Percentiles rank a stretch among this genome's conserved stretches.
Evolutionary conservation across 257 asterid species (phyloP).

Genomic region (Solanum pimpinellifolium): DNA sequence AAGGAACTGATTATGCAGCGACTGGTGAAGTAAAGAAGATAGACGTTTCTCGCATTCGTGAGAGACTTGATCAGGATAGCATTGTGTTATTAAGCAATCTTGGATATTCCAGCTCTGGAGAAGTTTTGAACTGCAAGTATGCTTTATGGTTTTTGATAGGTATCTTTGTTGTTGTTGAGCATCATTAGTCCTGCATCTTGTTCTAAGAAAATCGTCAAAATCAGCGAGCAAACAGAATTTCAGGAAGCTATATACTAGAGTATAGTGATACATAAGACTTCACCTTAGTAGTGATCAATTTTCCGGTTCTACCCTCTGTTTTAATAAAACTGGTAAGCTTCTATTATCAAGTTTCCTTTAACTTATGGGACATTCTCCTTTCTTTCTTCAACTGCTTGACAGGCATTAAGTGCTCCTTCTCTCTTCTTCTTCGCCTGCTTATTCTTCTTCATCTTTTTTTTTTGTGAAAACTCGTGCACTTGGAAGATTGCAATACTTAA

Average conservation of each 20-base stretch:
- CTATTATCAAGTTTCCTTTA: not conserved
- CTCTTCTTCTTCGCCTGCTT: not conserved
- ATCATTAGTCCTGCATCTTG: not conserved
- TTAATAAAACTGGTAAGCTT: not conserved
- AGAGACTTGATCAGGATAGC: constrained; percentile 64
- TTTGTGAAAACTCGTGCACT: not conserved
- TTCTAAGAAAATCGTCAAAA: not conserved
- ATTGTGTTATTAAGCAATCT: constrained; percentile 73
- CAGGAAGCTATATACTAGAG: not conserved
- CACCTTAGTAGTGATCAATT: not conserved
- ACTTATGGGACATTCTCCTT: not conserved
- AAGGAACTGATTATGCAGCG: constrained; percentile 49
- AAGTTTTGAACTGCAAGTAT: constrained; percentile 93
- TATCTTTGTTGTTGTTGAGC: constrained; percentile 35
- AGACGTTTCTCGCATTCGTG: constrained; percentile 53
- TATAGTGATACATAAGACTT: not conserved
- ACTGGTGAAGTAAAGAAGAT: constrained; percentile 77
- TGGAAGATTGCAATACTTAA: not conserved
- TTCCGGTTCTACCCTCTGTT: not conserved
- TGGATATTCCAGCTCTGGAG: constrained; percentile 95
- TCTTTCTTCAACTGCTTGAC: not conserved
- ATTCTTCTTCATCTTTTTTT: not conserved
- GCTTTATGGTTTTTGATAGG: constrained; percentile 49
- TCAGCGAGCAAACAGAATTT: not conserved
- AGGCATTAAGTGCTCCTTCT: not conserved